These are phyloP conservation scores for Mortierella sp. DNA, from an alignment of 371 early-diverging fungal species.

Conservation along the genomic window DNA sequence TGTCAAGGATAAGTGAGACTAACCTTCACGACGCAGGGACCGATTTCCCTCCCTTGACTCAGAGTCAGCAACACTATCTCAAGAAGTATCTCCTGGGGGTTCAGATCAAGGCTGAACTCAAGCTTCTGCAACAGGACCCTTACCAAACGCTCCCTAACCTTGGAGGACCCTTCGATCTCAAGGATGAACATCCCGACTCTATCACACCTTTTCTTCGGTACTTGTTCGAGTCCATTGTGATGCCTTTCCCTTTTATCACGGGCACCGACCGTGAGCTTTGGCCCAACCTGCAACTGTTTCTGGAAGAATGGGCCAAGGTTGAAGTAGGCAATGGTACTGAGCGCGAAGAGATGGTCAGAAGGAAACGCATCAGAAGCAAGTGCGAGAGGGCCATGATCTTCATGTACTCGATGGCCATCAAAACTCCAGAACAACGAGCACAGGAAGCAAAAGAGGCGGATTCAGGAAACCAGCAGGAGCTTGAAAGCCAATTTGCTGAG, in stretches of 20 bases:
- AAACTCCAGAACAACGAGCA: constrained; percentile 43
- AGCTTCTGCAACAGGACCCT: constrained; percentile 35
- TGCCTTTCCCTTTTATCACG: constrained; percentile 48
- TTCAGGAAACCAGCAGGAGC: background rate
- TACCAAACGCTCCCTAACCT: constrained; percentile 44
- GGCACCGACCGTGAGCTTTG: constrained; percentile 34
- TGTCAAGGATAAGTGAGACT: too few species aligned
- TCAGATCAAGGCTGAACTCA: constrained; percentile 43
- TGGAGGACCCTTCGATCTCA: constrained; percentile 49
- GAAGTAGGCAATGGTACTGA: constrained; percentile 49
- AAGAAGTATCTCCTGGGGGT: constrained; percentile 46
- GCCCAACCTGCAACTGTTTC: constrained; percentile 41
- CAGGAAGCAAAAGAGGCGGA: constrained; percentile 23
- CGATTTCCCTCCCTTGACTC: constrained; percentile 16
- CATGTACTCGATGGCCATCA: constrained; percentile 49
- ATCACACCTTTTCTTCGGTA: constrained; percentile 49
- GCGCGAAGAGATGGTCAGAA: constrained; percentile 41
- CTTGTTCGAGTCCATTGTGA: constrained; percentile 49
- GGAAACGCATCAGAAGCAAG: constrained; percentile 36
- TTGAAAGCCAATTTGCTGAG: constrained; percentile 9
- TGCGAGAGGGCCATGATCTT: constrained; percentile 36
- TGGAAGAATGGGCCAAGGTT: constrained; percentile 48
- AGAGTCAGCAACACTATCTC: constrained; percentile 48
- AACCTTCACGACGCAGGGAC: background rate
- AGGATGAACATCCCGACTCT: constrained; percentile 37